These are phyloP conservation scores for Heimioporus sp. DNA, from an alignment of 768 basidiomycete genomes.

Conservation along the genomic window DNA sequence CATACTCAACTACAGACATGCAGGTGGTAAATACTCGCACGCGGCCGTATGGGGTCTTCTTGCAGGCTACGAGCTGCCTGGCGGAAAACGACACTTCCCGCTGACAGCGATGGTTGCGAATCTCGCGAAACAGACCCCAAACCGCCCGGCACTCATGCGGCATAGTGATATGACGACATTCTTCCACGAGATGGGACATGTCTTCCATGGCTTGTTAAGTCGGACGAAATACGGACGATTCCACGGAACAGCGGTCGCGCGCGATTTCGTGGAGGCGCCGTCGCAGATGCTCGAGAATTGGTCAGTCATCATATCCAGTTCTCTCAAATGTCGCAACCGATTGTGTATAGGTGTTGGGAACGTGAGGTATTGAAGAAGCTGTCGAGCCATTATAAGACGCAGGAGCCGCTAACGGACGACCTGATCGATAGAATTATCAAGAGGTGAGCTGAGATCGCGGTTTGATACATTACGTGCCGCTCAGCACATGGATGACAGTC, in stretches of 20 bases:
- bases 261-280: constrained; percentile 88
- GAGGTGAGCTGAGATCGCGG: constrained; percentile 42
- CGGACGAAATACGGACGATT: constrained; percentile 70
- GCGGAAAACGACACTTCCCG: constrained; percentile 68
- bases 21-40: constrained; percentile 79
- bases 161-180: constrained; percentile 88
- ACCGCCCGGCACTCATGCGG: constrained; percentile 84
- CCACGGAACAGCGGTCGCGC: constrained; percentile 81
- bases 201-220: constrained; percentile 69
- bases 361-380: constrained; percentile 71
- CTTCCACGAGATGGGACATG: constrained; percentile 88
- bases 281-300: constrained; percentile 96
- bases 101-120: constrained; percentile 88
- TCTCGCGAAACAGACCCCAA: constrained; percentile 79
- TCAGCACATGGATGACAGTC: constrained; percentile 33
- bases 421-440: constrained; percentile 75
- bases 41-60: constrained; percentile 83
- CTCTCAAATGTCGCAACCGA: neutral
- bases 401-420: constrained; percentile 66
- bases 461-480: neutral
- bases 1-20: neutral
- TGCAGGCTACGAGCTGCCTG: constrained; percentile 55
- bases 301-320: constrained; percentile 32
- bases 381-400: constrained; percentile 77
- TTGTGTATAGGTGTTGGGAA: constrained; percentile 69